These are phyloP conservation scores for Spencermartinsiella ligniputridi DNA, from an alignment of 1,139 yeast species.

Conservation along the genomic window DNA sequence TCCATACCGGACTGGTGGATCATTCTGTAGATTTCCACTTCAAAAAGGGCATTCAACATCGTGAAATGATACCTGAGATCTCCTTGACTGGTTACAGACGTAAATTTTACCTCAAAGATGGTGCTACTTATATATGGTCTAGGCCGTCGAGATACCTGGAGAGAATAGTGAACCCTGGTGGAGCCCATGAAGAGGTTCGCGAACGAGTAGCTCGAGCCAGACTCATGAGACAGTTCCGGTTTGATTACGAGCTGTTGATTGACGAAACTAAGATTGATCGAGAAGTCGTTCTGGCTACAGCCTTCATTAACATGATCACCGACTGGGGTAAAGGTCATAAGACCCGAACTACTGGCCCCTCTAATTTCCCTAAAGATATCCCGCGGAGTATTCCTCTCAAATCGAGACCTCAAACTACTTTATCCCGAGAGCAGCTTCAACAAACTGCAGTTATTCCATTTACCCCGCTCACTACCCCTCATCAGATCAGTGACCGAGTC, in stretches of 20 bases:
- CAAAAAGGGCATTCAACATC: slow-evolving; percentile 44
- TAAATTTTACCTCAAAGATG: slow-evolving; percentile 46
- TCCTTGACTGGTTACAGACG: slow-evolving; percentile 33
- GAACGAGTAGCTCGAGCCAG: slow-evolving; percentile 51
- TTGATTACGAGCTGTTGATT: slow-evolving; percentile 54
- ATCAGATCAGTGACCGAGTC: slow-evolving; percentile 7
- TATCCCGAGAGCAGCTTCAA: background rate
- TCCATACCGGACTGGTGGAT: slow-evolving; percentile 45
- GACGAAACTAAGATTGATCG: slow-evolving; percentile 46
- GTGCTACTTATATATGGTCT: slow-evolving; percentile 53
- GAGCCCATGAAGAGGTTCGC: slow-evolving; percentile 51
- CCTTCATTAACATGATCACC: slow-evolving; percentile 55
- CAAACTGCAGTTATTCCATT: slow-evolving; percentile 1
- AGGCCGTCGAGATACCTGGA: slow-evolving; percentile 49
- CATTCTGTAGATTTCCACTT: slow-evolving; percentile 49
- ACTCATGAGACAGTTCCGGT: slow-evolving; percentile 53
- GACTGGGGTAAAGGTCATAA: slow-evolving; percentile 58
- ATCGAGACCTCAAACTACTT: background rate
- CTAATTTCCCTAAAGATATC: slow-evolving; percentile 28
- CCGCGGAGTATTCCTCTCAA: slow-evolving; percentile 1
- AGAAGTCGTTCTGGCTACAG: slow-evolving; percentile 53
- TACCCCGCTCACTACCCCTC: background rate
- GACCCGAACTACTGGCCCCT: slow-evolving; percentile 54
- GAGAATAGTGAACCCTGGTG: slow-evolving; percentile 49
- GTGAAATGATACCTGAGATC: slow-evolving; percentile 31